Evolutionary conservation across 108 stramenopile species (phyloP), one percentile per base, ranked within the genome.

Genomic region (Seminavis robusta): DNA sequence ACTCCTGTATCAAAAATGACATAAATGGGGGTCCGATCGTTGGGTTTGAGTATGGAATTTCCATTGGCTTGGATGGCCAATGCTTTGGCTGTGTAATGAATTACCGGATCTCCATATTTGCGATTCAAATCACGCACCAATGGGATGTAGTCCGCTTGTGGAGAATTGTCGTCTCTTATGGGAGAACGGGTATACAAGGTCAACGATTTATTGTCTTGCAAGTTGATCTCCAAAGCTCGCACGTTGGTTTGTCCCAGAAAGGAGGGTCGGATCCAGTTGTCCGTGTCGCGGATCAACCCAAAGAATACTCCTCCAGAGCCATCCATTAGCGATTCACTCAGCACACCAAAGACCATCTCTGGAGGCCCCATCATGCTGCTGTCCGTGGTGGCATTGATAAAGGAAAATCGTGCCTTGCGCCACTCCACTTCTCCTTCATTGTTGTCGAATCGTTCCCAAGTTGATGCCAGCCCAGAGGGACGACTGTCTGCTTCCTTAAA

Each of bases 1-100:
- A 76, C 63, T 17, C 84, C 84, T 4, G 84, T 86, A 36, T 86
- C 84, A 52, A 86, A 79, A 30, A 86, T 86, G 17, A 79, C 78
- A 28, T 73, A 79, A 13, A 78, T 63, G 28, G 72, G 63, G n/a
- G 27, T n/a, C n/a, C n/a, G n/a, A n/a, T n/a, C n/a, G n/a, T n/a
- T n/a, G 15, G 67, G 39, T n/a, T n/a, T n/a, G 32, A 49, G 39
- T 10, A 79, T 56, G 10, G 65, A 59, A 33, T 40, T 47, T 10
- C 76, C 78, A 51, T 81, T 76, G 10, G 76, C 71, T 1, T 33
- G 24, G 34, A 85, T 65, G 0, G 67, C 52, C 11, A 56, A 21
- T 3, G 69, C 69, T 19, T 26, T 44, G 7, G 77, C 70, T 0
- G 65, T 61, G 66, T 85, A 85, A 56, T 85, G 84, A 6, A 59